These are phyloP conservation scores for Mycosarcoma maydis DNA, from an alignment of 1,284 basidiomycete genomes.

Conservation along the genomic window DNA sequence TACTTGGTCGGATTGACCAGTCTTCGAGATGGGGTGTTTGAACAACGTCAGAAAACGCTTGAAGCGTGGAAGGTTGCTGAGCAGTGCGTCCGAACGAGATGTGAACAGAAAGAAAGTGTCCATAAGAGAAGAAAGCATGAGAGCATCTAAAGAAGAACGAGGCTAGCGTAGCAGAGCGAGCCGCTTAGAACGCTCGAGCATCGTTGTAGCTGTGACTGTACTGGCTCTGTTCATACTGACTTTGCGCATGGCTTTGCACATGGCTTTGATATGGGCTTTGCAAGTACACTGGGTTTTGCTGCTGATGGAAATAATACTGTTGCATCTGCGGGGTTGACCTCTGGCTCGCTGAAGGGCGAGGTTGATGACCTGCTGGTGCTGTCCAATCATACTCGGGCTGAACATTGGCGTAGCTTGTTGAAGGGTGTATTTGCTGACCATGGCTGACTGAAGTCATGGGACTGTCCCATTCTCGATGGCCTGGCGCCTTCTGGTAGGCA, in stretches of 20 bases:
- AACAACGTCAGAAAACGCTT: neutral
- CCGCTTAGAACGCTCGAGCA: conserved; percentile 14
- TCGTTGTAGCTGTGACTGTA: conserved; percentile 1
- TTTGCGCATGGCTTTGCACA: neutral
- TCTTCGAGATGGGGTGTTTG: neutral
- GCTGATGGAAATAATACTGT: conserved; percentile 19
- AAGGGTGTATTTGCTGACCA: conserved; percentile 16
- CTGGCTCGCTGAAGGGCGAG: neutral
- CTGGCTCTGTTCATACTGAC: neutral
- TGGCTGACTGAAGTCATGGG: conserved; percentile 41
- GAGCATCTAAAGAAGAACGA: neutral
- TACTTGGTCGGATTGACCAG: neutral
- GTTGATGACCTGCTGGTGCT: conserved; percentile 2
- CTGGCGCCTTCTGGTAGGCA: conserved; percentile 29
- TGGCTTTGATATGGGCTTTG: conserved; percentile 22
- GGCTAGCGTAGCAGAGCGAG: neutral
- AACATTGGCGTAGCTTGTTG: conserved; percentile 13
- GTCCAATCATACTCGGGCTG: conserved; percentile 20
- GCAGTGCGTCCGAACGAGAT: no score
- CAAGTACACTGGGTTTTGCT: conserved; percentile 17
- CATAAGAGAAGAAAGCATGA: conserved; percentile 4
- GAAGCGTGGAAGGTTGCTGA: no score
- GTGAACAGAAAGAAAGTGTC: conserved; percentile 2
- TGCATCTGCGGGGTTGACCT: conserved; percentile 11
- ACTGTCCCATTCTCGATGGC: conserved; percentile 24